Conservation (phyloP, 768 basidiomycete genomes). For the Xerocomellus intermedius region DNA sequence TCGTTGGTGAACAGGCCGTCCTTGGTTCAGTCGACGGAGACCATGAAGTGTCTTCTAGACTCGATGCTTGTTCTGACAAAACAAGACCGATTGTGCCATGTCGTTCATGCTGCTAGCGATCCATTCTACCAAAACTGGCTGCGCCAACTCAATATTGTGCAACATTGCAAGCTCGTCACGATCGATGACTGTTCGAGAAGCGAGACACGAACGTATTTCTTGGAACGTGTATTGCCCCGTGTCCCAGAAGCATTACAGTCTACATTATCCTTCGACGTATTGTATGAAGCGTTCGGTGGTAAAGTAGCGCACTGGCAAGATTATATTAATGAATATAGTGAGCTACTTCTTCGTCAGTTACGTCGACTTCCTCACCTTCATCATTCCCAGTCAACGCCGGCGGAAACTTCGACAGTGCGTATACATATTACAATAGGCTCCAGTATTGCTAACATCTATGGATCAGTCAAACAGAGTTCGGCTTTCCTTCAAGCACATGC, state of each 20-base stretch:
- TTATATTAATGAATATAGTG: constrained; percentile 72
- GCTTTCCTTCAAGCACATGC: constrained; percentile 86
- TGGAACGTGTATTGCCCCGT: constrained; percentile 59
- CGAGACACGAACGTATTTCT: constrained; percentile 67
- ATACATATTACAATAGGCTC: neutral
- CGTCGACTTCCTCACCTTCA: constrained; percentile 1
- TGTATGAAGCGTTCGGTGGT: constrained; percentile 81
- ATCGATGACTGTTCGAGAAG: constrained; percentile 76
- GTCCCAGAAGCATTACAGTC: constrained; percentile 62
- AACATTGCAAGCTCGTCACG: constrained; percentile 83
- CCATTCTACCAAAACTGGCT: constrained; percentile 86
- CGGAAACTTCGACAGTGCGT: constrained; percentile 69
- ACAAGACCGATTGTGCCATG: constrained; percentile 81
- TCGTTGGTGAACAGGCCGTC: constrained; percentile 50
- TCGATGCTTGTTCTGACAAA: constrained; percentile 86
- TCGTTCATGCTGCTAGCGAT: constrained; percentile 80
- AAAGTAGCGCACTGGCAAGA: constrained; percentile 84
- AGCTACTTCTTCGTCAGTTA: constrained; percentile 1
- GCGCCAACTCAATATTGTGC: constrained; percentile 74
- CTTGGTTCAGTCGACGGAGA: constrained; percentile 71
- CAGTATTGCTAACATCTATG: constrained; percentile 5
- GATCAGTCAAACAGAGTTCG: constrained; percentile 70
- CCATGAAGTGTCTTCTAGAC: constrained; percentile 83
- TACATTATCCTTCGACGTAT: constrained; percentile 62
- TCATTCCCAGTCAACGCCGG: constrained; percentile 61